Evolutionary conservation across 2,329 filamentous ascomycete genomes (phyloP), one percentile per base, ranked within the genome.

Genomic region (Penicillium verrucosum): DNA sequence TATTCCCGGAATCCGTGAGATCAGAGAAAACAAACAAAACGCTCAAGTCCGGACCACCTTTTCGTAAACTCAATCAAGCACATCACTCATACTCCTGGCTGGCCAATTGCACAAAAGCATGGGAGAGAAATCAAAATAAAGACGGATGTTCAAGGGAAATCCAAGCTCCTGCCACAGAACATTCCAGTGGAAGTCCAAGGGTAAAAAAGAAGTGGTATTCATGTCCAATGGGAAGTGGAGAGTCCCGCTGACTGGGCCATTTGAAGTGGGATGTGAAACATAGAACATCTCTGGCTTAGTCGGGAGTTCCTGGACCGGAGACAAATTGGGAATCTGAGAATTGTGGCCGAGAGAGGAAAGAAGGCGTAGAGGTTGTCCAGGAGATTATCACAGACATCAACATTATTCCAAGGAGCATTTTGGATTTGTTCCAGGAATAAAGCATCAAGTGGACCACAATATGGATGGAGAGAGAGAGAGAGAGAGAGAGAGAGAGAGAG

Each of bases 41-140:
- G 55, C 62, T 48, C 56, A 60, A 60, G 52, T 54, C 38, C 47
- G 54, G 68, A 60, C 68, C 69, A 62, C 68, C 70, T 61, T 68
- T 70, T 68, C 66, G 47, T 52, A 60, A 59, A 61, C 57, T 54
- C 43, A 51, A 61, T 63, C 57, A 63, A 65, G 55, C 62, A 62
- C 46, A 57, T 61, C 63, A 58, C 58, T 66, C 57, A 58, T 64
- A 63, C 56, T 65, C 60, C 60, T 64, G 53, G 58, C 58, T 49
- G 60, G 58, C 56, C 59, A 59, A 42, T 51, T 60, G 63, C 59
- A 62, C 51, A 48, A 59, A 60, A 60, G 49, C 49, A 52, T 56
- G 59, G 54, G 53, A 43, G 50, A 42, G 30, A 54, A 40, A 57
- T 34, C 36, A 56, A 59, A 58, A 57, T 50, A 56, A 62, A 54